These are phyloP conservation scores for Quercus tomentella DNA, from an alignment of 331 rosid genomes.

Conservation along the genomic window DNA sequence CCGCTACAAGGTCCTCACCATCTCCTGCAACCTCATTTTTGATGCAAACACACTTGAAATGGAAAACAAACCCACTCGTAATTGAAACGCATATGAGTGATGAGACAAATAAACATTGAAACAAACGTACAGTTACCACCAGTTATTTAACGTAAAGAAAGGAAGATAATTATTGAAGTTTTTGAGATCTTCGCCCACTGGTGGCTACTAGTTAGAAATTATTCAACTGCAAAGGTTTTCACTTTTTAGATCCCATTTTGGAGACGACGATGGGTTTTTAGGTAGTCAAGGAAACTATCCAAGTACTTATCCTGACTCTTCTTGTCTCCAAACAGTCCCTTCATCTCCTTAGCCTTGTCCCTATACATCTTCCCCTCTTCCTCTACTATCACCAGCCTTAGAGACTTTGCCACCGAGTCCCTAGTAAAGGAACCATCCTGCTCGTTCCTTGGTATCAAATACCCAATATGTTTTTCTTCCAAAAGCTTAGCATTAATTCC, in stretches of 20 bases:
- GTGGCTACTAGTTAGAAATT: no score
- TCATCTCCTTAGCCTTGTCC: slow-evolving; percentile 25
- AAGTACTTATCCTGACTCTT: slow-evolving; percentile 23
- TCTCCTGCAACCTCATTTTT: no score
- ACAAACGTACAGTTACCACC: no score
- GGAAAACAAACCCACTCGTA: no score
- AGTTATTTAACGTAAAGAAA: no score
- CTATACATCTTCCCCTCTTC: slow-evolving; percentile 33
- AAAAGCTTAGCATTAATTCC: slow-evolving; percentile 26
- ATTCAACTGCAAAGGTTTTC: no score
- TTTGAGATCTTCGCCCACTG: no score
- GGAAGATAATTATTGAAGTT: no score
- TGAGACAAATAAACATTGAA: no score
- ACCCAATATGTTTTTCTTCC: slow-evolving; percentile 30
- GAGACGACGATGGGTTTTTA: not conserved
- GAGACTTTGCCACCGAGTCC: slow-evolving; percentile 24
- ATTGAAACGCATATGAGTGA: no score
- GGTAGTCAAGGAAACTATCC: slow-evolving; percentile 12
- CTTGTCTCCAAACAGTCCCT: slow-evolving; percentile 14
- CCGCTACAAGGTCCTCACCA: no score
- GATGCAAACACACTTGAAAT: no score
- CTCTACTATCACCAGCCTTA: slow-evolving; percentile 22
- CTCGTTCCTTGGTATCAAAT: slow-evolving; percentile 31
- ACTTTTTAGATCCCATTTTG: not conserved
- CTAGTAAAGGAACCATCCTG: slow-evolving; percentile 25